Base-by-base conservation (phyloP, 179 eudicot genomes). In the Pouteria campechiana region DNA sequence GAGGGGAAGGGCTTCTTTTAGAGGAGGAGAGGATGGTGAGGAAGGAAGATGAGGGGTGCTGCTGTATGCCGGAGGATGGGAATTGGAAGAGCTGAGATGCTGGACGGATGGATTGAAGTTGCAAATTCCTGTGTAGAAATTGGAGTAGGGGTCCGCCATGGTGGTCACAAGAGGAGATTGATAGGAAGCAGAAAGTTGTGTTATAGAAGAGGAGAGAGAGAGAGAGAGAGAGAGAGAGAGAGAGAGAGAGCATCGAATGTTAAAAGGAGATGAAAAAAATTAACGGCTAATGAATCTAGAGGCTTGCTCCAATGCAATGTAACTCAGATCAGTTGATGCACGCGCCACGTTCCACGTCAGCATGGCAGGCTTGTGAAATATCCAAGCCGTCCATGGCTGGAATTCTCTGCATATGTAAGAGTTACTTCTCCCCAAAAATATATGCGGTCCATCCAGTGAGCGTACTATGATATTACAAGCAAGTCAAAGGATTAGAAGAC, bases 101-200 rank as follows among this genome's bases (percentile, higher is more conserved):
- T 46, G 65, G 40, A 41, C 21, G 29, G 25, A 63, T 49, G 62
- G 60, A 45, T 74, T 61, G 53, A 53, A 48, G 50, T 55, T 63
- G 54, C 69, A 46, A 61, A 58, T 60, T 30, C 67, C 37, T 21
- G 63, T 16, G 63, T 53, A 63, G 59, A 62, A 40, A 52, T 59
- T 65, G 43, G 58, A 61, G 58, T 70, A 63, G 43, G 80, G 80
- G 47, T 74, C 73, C 29, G 55, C 37, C 80, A 74, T 74, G 63
- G 76, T 64, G 61, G 42, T n/a, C n/a, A n/a, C n/a, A 44, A 48
- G 40, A 52, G 35, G 32, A 18, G 49, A 61, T 39, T 37, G 14
- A 19, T 8, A 12, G 29, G 14, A 2, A 23, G 25, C 21, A 10
- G 22, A 24, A 47, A 16, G 35, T 33, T 44, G 58, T 67, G 54